Evolutionary conservation across 1,284 basidiomycete genomes (phyloP).

Genomic region (Ganoderma leucocontextum): DNA sequence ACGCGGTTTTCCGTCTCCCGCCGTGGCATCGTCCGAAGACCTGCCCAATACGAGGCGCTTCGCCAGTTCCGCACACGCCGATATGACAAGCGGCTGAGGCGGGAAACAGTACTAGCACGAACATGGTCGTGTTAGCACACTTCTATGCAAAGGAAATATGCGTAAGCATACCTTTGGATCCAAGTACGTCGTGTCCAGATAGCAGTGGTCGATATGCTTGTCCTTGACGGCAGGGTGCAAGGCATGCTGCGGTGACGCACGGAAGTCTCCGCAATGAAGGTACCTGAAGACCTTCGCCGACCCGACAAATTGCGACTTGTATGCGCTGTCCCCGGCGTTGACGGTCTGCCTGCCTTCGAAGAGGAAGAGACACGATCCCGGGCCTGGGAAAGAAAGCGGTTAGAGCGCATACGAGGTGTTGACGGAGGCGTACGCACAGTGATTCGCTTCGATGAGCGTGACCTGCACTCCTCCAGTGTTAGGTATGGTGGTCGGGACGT

Average conservation of each 20-base stretch:
- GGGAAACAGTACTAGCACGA: conserved; percentile 86
- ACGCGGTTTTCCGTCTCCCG: conserved; percentile 32
- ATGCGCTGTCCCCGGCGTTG: conserved; percentile 84
- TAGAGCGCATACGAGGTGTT: neutral
- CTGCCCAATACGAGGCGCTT: conserved; percentile 59
- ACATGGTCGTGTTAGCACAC: neutral
- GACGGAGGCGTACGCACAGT: conserved; percentile 62
- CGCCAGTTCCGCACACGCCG: conserved; percentile 90
- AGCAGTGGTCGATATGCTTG: conserved; percentile 86
- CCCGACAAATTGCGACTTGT: conserved; percentile 77
- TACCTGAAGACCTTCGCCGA: conserved; percentile 82
- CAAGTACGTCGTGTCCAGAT: conserved; percentile 97
- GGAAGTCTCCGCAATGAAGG: conserved; percentile 95
- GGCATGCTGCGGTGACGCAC: conserved; percentile 86
- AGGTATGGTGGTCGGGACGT: conserved; percentile 78
- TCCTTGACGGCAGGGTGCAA: conserved; percentile 83
- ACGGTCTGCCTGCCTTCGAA: conserved; percentile 93
- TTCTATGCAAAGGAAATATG: neutral
- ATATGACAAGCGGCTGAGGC: conserved; percentile 91
- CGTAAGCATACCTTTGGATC: conserved; percentile 74
- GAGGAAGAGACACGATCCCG: conserved; percentile 93
- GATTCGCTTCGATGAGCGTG: conserved; percentile 97
- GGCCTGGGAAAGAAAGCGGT: conserved; percentile 54
- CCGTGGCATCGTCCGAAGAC: conserved; percentile 37
- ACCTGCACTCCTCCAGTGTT: conserved; percentile 88